These are phyloP conservation scores for Lunularia cruciata DNA, from an alignment of 225 moss, liverwort and hornwort genomes.

Conservation along the genomic window DNA sequence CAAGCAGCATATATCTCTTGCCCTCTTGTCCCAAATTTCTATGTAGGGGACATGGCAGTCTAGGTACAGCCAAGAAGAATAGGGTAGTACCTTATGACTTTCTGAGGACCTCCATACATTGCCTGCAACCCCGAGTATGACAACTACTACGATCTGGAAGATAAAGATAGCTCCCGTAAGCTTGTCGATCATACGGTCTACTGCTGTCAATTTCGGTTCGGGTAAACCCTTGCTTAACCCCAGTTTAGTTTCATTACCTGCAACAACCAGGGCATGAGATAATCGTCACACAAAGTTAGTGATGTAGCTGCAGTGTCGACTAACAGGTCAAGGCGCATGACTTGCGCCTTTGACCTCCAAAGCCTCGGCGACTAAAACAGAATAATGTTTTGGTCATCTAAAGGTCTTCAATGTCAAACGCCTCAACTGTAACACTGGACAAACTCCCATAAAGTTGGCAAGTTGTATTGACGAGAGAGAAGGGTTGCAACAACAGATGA, in stretches of 20 bases:
- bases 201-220: slow-evolving; percentile 88
- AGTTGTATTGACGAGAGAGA: too few relatives aligned
- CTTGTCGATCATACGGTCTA: slow-evolving; percentile 91
- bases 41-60: too few relatives aligned
- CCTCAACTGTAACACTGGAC: background rate
- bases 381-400: too few relatives aligned
- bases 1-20: too few relatives aligned
- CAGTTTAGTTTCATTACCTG: slow-evolving; percentile 97
- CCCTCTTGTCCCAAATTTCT: too few relatives aligned
- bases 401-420: too few relatives aligned
- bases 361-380: too few relatives aligned
- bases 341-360: too few relatives aligned
- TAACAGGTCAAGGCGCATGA: too few relatives aligned
- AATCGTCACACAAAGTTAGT: background rate
- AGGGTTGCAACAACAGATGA: too few relatives aligned
- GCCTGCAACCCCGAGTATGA: slow-evolving; percentile 89
- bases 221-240: slow-evolving; percentile 96
- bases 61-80: too few relatives aligned
- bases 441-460: background rate
- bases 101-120: slow-evolving; percentile 86
- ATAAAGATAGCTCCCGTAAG: slow-evolving; percentile 85
- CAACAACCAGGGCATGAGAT: slow-evolving; percentile 3
- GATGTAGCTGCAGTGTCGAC: background rate
- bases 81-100: slow-evolving; percentile 67
- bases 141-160: slow-evolving; percentile 81